Evolutionary conservation across 768 basidiomycete genomes (phyloP).

Genomic region (Coprinopsis cinerea): DNA sequence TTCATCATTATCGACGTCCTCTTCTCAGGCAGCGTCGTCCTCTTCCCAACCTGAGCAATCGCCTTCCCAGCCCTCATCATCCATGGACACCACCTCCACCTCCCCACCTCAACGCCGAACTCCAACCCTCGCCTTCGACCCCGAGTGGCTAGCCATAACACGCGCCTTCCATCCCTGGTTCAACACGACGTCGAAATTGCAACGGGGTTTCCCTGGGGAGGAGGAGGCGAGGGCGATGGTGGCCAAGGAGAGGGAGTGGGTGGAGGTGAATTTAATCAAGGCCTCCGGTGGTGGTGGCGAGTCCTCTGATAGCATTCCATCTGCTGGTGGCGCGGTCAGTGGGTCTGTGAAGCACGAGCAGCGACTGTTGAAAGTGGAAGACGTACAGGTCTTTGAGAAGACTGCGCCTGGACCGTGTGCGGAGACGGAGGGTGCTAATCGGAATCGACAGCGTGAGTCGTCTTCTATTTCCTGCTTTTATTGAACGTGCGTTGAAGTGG

Average conservation of each 20-base stretch:
- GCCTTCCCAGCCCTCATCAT: too few relatives aligned
- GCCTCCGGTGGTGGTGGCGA: conserved; percentile 28
- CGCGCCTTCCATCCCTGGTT: conserved; percentile 82
- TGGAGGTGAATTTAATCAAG: conserved; percentile 47
- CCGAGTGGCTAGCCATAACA: conserved; percentile 91
- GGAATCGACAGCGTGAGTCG: conserved; percentile 31
- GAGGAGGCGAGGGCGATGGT: conserved; percentile 48
- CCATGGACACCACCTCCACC: conserved; percentile 11
- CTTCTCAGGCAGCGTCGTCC: background rate
- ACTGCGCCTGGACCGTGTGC: conserved; percentile 52
- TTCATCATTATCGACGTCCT: conserved; percentile 7
- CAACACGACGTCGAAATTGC: conserved; percentile 42
- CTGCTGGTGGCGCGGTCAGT: too few relatives aligned
- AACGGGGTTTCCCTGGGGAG: conserved; percentile 56
- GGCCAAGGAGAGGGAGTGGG: conserved; percentile 58
- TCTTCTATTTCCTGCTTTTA: conserved; percentile 13
- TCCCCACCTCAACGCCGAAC: conserved; percentile 15
- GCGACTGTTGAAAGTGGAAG: too few relatives aligned
- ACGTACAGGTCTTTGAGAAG: conserved; percentile 60
- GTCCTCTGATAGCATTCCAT: too few relatives aligned
- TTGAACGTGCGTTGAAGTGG: background rate
- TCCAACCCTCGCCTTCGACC: conserved; percentile 71
- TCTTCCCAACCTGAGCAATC: conserved; percentile 8
- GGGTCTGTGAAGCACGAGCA: too few relatives aligned
- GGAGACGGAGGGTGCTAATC: conserved; percentile 7